Conservation (phyloP, 176 grass and related monocot species). For the Stipa capillata region DNA sequence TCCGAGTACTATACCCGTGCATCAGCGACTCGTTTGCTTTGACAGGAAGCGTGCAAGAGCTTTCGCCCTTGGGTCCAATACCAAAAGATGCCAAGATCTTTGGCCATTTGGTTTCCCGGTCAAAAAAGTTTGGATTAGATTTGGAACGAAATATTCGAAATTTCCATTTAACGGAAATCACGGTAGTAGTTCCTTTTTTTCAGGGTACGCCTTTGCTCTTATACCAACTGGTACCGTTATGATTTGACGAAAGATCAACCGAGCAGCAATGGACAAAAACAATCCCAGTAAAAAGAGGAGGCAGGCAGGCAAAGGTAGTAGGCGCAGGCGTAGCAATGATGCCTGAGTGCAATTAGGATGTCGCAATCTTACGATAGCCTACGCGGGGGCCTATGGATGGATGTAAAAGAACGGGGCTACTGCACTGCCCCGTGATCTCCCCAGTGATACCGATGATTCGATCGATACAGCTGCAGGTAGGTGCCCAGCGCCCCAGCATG, state of each 20-base stretch:
- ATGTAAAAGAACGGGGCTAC: slow-evolving; percentile 8
- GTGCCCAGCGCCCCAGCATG: not conserved
- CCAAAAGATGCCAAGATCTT: no score
- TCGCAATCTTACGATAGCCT: slow-evolving; percentile 10
- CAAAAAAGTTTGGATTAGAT: no score
- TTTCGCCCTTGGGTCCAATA: no score
- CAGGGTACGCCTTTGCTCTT: no score
- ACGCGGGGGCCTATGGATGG: not conserved
- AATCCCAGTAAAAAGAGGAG: not conserved
- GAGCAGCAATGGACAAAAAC: not conserved
- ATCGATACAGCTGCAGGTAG: not conserved
- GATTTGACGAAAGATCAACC: no score
- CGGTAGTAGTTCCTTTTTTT: not conserved
- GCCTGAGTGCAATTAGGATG: slow-evolving; percentile 21
- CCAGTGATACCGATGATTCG: not conserved
- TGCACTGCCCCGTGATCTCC: slow-evolving; percentile 1
- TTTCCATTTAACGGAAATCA: not conserved
- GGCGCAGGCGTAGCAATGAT: slow-evolving; percentile 3
- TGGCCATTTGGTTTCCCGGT: no score
- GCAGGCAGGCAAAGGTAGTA: not conserved
- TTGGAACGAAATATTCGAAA: no score
- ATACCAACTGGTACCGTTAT: not conserved
- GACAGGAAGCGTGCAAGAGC: no score
- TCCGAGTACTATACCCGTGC: no score
- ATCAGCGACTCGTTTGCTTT: no score